A percentile compares a stretch with the other conserved stretches of the same genome.
Conservation (phyloP, 129 eudicot genomes). For the Deinandra increscens region DNA sequence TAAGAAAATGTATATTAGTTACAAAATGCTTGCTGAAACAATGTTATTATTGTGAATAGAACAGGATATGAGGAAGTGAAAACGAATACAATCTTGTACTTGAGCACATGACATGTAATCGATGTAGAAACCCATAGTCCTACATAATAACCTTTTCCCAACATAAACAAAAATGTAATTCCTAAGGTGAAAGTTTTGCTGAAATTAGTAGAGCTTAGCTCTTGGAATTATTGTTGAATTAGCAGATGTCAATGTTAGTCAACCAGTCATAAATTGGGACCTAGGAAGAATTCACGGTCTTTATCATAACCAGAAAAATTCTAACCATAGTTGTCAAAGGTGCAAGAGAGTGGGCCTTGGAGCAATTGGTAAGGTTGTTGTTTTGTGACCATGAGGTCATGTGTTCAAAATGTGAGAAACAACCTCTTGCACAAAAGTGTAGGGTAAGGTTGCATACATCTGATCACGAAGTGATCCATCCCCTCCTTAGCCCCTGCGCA, state of each 20-base stretch:
- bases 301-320: neutral
- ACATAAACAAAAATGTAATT: too few species aligned
- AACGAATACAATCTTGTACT: constrained; percentile 9
- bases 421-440: too few species aligned
- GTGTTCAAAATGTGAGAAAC: too few species aligned
- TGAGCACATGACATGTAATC: neutral
- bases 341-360: too few species aligned
- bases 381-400: too few species aligned
- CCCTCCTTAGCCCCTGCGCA: too few species aligned
- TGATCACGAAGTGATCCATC: too few species aligned
- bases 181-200: neutral
- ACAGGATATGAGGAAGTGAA: neutral
- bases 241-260: neutral
- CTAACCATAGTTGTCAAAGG: too few species aligned
- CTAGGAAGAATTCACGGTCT: neutral
- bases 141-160: neutral
- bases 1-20: neutral
- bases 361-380: too few species aligned
- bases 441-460: too few species aligned
- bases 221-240: neutral
- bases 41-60: constrained; percentile 2
- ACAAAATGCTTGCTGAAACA: neutral
- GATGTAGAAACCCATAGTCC: neutral
- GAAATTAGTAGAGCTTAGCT: neutral
- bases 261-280: neutral